Conservation (phyloP, 441 rosid species). For the Adansonia rubrostipa region DNA sequence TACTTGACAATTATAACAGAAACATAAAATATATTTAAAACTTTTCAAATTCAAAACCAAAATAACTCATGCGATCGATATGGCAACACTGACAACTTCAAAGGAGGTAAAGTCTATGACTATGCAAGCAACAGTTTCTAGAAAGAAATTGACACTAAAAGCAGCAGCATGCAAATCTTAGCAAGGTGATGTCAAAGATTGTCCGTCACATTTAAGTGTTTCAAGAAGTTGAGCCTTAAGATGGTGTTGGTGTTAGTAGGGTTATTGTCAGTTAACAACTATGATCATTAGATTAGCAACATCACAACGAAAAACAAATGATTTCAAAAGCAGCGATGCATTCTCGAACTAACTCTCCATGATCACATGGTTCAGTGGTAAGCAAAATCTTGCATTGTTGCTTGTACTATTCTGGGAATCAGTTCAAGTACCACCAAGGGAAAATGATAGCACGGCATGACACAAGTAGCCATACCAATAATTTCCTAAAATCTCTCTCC, state of each 20-base stretch:
- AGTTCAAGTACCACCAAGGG: not conserved
- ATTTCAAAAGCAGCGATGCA: not conserved
- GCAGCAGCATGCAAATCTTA: slow-evolving; percentile 13
- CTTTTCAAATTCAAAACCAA: not conserved
- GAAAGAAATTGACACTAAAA: slow-evolving; percentile 1
- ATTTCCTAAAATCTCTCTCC: not conserved
- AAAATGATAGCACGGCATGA: not conserved
- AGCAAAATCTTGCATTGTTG: not conserved
- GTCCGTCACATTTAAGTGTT: not conserved
- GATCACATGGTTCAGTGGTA: not conserved
- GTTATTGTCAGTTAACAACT: not conserved
- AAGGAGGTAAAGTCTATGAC: not conserved
- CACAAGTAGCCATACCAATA: not conserved
- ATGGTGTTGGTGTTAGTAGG: not conserved
- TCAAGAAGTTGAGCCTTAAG: not conserved
- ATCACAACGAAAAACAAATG: not conserved
- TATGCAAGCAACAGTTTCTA: not conserved
- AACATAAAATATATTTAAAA: not conserved
- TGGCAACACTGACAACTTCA: not conserved
- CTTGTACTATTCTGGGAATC: not conserved
- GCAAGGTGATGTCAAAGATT: not conserved
- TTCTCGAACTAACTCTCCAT: slow-evolving; percentile 12
- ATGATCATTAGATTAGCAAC: not conserved
- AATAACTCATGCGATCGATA: not conserved
- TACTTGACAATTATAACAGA: not conserved